A percentile compares a stretch with the other conserved stretches of the same genome.
These are phyloP conservation scores for Marasmius tenuissimus DNA, from an alignment of 1,284 basidiomycete species.

Conservation along the genomic window DNA sequence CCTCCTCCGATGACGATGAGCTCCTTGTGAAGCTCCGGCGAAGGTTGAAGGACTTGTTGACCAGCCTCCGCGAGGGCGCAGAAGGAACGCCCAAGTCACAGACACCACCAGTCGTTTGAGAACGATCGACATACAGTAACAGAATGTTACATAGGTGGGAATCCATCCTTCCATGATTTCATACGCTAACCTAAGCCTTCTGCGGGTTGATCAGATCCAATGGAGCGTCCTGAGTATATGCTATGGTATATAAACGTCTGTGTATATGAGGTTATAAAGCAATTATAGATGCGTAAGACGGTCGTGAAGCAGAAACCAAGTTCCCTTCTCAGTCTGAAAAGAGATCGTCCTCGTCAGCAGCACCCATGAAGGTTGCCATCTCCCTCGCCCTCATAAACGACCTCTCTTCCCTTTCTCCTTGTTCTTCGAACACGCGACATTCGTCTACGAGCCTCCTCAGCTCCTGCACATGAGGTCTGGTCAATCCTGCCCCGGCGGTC, in stretches of 20 bases:
- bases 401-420: constrained; percentile 1
- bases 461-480: neutral
- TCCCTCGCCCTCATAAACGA: neutral
- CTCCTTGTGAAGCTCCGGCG: constrained; percentile 35
- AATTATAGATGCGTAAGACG: neutral
- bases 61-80: constrained; percentile 34
- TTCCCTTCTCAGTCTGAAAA: neutral
- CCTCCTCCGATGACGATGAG: constrained; percentile 37
- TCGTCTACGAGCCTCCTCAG: neutral
- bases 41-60: constrained; percentile 35
- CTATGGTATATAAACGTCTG: too few relatives aligned
- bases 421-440: neutral
- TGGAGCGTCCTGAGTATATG: too few relatives aligned
- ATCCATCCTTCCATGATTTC: too few relatives aligned
- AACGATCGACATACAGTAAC: neutral
- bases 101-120: neutral
- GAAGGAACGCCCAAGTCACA: constrained; percentile 26
- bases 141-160: too few relatives aligned
- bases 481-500: neutral
- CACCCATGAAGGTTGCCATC: neutral
- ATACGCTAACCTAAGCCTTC: too few relatives aligned
- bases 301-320: neutral
- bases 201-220: too few relatives aligned
- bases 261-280: neutral
- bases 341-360: neutral